phyloP scores from a whole-genome alignment of 352 stramenopile species.

The Phytopythium mirpurense region DNA sequence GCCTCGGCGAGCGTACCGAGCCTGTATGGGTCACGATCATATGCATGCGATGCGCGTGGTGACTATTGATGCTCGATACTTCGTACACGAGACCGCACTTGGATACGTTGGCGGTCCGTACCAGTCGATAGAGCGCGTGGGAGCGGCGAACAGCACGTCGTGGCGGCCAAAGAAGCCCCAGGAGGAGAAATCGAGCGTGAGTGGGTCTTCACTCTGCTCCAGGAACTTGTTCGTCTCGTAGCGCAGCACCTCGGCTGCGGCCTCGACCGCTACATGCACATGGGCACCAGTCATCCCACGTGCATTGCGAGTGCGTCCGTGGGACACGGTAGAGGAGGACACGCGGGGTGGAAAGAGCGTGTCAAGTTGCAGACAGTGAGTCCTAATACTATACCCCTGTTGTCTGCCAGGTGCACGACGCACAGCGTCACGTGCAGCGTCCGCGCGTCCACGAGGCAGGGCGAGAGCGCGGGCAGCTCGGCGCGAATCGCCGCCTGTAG shows the following conservation, averaged over 20 bases:
- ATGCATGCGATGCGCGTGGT: background rate
- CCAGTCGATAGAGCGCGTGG: constrained; percentile 2
- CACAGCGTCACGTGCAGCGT: constrained; percentile 49
- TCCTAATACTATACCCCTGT: too few relatives aligned
- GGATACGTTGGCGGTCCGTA: too few relatives aligned
- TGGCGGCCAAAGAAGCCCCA: constrained; percentile 37
- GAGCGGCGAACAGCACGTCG: constrained; percentile 26
- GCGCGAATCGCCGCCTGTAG: constrained; percentile 25
- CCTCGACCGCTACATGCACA: constrained; percentile 20
- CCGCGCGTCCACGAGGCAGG: constrained; percentile 29
- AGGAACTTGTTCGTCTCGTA: constrained; percentile 13
- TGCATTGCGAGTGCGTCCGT: too few relatives aligned
- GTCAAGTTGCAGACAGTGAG: too few relatives aligned
- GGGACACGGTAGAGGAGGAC: background rate
- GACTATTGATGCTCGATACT: background rate
- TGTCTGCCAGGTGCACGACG: constrained; percentile 23
- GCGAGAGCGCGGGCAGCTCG: constrained; percentile 16
- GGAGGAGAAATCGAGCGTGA: constrained; percentile 19
- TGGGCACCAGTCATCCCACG: too few relatives aligned
- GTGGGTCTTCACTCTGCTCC: background rate
- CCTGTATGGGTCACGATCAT: constrained; percentile 4
- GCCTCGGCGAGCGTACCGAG: constrained; percentile 20
- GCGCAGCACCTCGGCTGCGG: constrained; percentile 19
- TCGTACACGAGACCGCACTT: too few relatives aligned
- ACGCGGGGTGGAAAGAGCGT: background rate